phyloP scores from a whole-genome alignment of 495 filamentous ascomycete genomes.

The Tuber aestivum region DNA sequence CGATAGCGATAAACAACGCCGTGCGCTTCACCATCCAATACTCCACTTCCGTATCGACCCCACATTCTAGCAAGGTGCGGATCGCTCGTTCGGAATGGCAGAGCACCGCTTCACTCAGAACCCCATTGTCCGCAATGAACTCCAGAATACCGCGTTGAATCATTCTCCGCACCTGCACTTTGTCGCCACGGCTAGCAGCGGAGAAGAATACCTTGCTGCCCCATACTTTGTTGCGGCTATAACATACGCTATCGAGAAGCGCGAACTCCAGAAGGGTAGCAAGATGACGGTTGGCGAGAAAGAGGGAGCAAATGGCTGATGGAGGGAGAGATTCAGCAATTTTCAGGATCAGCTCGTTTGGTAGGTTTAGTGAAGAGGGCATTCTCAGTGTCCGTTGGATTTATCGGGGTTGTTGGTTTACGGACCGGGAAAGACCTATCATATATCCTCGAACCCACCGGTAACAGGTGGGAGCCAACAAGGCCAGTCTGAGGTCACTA shows the following conservation, averaged over 20 bases:
- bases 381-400: neutral
- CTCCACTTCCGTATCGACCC: neutral
- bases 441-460: neutral
- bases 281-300: neutral
- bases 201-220: neutral
- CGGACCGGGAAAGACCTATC: neutral
- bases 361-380: neutral
- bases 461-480: neutral
- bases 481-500: neutral
- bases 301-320: neutral
- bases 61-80: neutral
- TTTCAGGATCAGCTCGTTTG: neutral
- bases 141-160: neutral
- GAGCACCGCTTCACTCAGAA: constrained; percentile 1
- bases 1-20: neutral
- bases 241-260: neutral
- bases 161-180: neutral
- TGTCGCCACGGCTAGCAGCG: neutral
- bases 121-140: neutral
- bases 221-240: neutral
- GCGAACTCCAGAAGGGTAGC: neutral
- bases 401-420: neutral
- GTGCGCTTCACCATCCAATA: constrained; percentile 5
- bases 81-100: neutral
- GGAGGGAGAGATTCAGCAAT: neutral